Conservation (phyloP, 441 rosid genomes). For the Metrosideros polymorpha region DNA sequence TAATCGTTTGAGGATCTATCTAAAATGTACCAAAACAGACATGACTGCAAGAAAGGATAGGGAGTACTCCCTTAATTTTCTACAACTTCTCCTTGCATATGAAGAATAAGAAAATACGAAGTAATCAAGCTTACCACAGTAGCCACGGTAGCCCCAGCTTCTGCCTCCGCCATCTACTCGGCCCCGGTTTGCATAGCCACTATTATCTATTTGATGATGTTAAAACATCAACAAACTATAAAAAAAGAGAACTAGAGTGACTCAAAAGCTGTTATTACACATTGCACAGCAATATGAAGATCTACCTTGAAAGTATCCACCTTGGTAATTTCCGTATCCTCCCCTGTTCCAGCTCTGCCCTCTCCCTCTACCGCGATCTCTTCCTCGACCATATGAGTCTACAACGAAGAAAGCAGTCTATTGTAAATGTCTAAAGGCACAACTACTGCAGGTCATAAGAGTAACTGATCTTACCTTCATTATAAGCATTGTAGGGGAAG, state of each 20-base stretch:
- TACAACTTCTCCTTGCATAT: background rate
- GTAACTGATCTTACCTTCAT: slow-evolving; percentile 43
- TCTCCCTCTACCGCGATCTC: slow-evolving; percentile 71
- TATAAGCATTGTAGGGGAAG: slow-evolving; percentile 30
- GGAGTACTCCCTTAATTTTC: background rate
- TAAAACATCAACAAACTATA: background rate
- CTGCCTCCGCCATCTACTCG: background rate
- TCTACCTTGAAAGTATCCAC: background rate
- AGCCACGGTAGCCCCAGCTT: background rate
- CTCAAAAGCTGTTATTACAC: background rate
- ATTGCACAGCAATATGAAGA: background rate
- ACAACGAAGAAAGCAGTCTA: slow-evolving; percentile 5
- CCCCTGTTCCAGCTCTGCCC: slow-evolving; percentile 44
- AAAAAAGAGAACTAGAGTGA: background rate
- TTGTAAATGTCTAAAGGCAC: background rate
- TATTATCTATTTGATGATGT: background rate
- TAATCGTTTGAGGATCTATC: background rate
- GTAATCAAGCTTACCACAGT: background rate
- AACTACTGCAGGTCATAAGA: background rate
- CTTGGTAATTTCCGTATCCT: slow-evolving; percentile 4
- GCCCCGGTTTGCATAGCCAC: background rate
- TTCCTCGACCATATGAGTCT: slow-evolving; percentile 72
- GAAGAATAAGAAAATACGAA: background rate
- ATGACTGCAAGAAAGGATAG: background rate
- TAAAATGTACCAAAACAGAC: background rate